Evolutionary conservation across 2,329 filamentous ascomycete species (phyloP), one percentile per base, ranked within the genome.

Genomic region (Paraconiothyrium sp.): DNA sequence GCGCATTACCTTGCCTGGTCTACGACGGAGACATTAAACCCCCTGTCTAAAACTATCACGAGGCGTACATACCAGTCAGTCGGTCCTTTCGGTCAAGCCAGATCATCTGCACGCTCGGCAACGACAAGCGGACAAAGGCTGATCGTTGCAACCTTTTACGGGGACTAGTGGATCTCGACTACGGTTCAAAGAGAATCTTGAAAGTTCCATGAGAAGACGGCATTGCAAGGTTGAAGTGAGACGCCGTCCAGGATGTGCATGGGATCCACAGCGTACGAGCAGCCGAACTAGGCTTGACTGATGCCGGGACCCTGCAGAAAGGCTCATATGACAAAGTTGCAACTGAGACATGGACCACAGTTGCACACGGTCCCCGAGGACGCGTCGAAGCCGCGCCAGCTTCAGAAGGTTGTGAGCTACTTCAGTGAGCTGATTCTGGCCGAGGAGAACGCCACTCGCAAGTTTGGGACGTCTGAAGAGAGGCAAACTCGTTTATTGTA

Each of bases 271-370:
- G 27, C 41, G 55, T 46, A 51, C 50, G 37, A 56, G 50, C 56
- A 57, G 56, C 60, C 55, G 57, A 54, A 66, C 64, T 65, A 60
- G 67, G 63, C 55, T 58, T 59, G 59, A 48, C 54, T 51, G 61
- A 57, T 54, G 56, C 32, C 58, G 65, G 63, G 71, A 68, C 72
- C 71, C 70, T 76, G 74, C 70, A 75, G 70, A 69, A 50, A 66
- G 67, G 68, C 60, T 62, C 72, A 74, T 66, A 73, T 77, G 72
- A 75, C 71, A 74, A 69, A 67, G 56, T 68, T 52, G 58, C 64
- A 59, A 68, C 65, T 74, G 71, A 77, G 74, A 76, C 72, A 76
- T 71, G 54, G 54, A 61, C 68, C 63, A 69, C 62, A 59, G 70
- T 70, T 61, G 72, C 71, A 74, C 71, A 72, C 65, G 66, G 67